Percentiles rank a stretch among this genome's conserved stretches.
phyloP scores from a whole-genome alignment of 2,329 filamentous ascomycete genomes.

The Ilyonectria destructans region DNA sequence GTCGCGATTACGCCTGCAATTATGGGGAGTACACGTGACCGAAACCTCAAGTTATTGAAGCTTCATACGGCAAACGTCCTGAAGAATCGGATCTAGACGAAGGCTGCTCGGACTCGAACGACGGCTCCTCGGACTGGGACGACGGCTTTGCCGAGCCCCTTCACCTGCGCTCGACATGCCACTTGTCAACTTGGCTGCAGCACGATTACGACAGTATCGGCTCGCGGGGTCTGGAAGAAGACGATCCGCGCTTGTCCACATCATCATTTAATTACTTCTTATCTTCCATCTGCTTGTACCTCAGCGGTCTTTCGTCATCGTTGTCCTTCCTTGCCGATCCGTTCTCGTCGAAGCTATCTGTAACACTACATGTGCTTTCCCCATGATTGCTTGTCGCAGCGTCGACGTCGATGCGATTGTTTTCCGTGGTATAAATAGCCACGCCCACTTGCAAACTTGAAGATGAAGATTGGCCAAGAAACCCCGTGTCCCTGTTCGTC shows the following conservation, averaged over 20 bases:
- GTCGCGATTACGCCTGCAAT: not conserved
- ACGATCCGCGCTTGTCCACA: not conserved
- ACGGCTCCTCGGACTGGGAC: not conserved
- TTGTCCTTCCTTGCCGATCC: not conserved
- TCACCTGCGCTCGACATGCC: not conserved
- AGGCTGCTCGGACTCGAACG: not conserved
- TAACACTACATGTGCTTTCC: not conserved
- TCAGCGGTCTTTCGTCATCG: not conserved
- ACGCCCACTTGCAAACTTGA: not conserved
- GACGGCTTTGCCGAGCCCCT: not conserved
- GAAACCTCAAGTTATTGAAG: not conserved
- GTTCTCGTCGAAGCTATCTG: not conserved
- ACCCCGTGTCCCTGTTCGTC: not conserved
- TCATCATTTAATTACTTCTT: not conserved
- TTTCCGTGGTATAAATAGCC: not conserved
- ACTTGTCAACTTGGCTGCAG: not conserved
- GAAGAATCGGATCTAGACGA: not conserved
- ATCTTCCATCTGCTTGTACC: not conserved
- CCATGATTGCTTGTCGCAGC: not conserved
- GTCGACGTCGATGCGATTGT: not conserved
- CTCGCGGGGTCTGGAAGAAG: not conserved
- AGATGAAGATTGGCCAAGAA: not conserved
- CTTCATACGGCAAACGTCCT: no score
- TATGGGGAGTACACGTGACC: not conserved
- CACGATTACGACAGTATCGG: not conserved